Percentiles rank a stretch among this genome's conserved stretches.
Evolutionary conservation across 192 early-diverging fungal genomes (phyloP).

Genomic region (Irineochytrium annulatum): DNA sequence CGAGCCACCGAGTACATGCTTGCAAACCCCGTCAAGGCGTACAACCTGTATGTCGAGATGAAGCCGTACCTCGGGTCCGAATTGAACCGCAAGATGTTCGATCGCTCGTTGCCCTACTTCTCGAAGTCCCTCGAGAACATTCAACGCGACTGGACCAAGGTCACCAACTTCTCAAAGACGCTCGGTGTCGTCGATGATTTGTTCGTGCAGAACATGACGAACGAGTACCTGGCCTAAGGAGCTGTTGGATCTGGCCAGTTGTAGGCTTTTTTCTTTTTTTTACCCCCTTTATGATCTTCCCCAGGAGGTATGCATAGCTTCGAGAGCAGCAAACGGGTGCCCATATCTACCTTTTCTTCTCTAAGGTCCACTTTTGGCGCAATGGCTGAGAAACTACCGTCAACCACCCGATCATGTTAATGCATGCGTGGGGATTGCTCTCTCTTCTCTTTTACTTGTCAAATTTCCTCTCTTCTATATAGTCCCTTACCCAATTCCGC

Average conservation of each 20-base stretch:
- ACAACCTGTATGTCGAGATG: slow-evolving; percentile 52
- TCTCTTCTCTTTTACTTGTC: too few species aligned
- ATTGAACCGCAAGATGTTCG: slow-evolving; percentile 58
- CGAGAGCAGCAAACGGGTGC: too few species aligned
- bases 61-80: slow-evolving; percentile 51
- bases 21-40: slow-evolving; percentile 44
- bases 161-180: slow-evolving; percentile 56
- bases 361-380: too few species aligned
- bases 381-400: neutral
- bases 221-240: slow-evolving; percentile 47
- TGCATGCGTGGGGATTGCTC: slow-evolving; percentile 10
- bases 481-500: too few species aligned
- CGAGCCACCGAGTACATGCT: slow-evolving; percentile 52
- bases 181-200: slow-evolving; percentile 49
- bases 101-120: slow-evolving; percentile 60
- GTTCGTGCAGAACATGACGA: slow-evolving; percentile 60
- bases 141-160: slow-evolving; percentile 63
- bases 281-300: neutral
- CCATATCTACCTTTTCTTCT: too few species aligned
- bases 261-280: neutral
- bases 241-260: neutral
- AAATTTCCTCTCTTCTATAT: too few species aligned
- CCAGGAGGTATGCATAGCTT: neutral
- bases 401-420: slow-evolving; percentile 1
- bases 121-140: slow-evolving; percentile 48